Base-by-base conservation (phyloP, 768 basidiomycete species). In the Suillus bovinus region DNA sequence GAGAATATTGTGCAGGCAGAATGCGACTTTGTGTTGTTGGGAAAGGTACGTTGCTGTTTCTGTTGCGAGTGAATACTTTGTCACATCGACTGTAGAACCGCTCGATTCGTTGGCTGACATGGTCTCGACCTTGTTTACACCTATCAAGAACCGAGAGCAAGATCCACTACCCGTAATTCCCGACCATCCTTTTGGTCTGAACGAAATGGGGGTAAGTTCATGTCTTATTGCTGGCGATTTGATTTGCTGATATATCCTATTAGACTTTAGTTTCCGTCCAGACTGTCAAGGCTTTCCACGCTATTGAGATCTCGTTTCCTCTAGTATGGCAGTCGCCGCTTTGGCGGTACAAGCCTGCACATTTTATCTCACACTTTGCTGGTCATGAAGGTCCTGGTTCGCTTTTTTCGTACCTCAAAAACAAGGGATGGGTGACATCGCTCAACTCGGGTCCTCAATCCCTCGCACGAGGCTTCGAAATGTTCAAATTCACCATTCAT, bases 331-430 rank as follows among this genome's bases (percentile, higher is more conserved):
- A 95, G 77, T 77, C 89, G 61, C 83, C 83, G 61, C 74, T 86
- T 69, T 85, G 93, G 92, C 83, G 86, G 68, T 78, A 87, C 73
- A 91, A 96, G 76, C 94, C 96, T 5, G 85, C 80, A 6, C 74
- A 84, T 60, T 90, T 93, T 73, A 71, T 98, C 27, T 81, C 86
- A 4, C 91, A 95, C 70, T 87, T 96, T 69, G 76, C 94, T 36
- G 95, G 95, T 0, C 94, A 98, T 70, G 95, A 98, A 76, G 95
- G 95, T 1, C 87, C 89, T 39, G 96, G 96, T 2, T 98, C 96
- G 1, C 77, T 99, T 34, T 83, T 92, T 68, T 93, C 94, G 1
- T 94, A 94, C 72, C 81, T 99, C 61, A 99, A 96, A 78, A 81
- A 82, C 64, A 90, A 89, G 70, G 92, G 93, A 3, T 96, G 94